Base-by-base conservation (phyloP, 208 protist species). In the Trypanosoma mega region DNA sequence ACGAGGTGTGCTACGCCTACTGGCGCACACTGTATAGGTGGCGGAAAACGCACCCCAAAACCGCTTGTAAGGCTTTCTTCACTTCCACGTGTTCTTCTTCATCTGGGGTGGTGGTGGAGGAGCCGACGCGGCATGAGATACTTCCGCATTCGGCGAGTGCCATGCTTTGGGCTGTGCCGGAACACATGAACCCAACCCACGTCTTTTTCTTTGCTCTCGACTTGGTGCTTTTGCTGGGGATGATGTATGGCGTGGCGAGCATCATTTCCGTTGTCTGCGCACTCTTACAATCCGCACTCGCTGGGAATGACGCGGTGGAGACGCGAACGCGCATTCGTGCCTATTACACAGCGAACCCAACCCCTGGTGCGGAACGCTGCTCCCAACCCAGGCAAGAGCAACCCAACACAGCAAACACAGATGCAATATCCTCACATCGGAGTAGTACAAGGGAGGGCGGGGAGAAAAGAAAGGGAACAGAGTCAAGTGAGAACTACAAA, bases 101-200 rank as follows among this genome's bases (percentile, higher is more conserved):
- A n/a, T n/a, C n/a, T 72, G 56, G 56, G 56, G 26, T 67, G 69
- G 29, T 69, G 72, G 56, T 31, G 68, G 23, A 45, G 36, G 7
- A 72, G 48, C 6, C 24, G 47, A 53, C 68, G n/a, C 74, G 78
- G 23, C 46, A 68, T 36, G 71, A 70, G 11, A 47, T 76, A 5
- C 58, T 87, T 9, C 75, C 78, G 5, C 41, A 57, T 3, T 52
- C 56, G 23, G 72, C 76, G 16, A 63, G 81, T 54, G 57, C 76
- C n/a, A 49, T 88, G 33, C 74, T 92, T n/a, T 82, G 78, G 72
- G 73, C 72, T 11, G 80, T 64, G 0, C 80, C 85, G 12, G 78
- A 85, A 39, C 23, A 18, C 29, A 66, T 76, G 6, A 74, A 45
- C 2, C 1, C 39, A 3, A 46, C 21, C 30, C 80, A 88, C 60